phyloP scores from a whole-genome alignment of 1,139 yeast genomes.

The Diutina ranongensis region DNA sequence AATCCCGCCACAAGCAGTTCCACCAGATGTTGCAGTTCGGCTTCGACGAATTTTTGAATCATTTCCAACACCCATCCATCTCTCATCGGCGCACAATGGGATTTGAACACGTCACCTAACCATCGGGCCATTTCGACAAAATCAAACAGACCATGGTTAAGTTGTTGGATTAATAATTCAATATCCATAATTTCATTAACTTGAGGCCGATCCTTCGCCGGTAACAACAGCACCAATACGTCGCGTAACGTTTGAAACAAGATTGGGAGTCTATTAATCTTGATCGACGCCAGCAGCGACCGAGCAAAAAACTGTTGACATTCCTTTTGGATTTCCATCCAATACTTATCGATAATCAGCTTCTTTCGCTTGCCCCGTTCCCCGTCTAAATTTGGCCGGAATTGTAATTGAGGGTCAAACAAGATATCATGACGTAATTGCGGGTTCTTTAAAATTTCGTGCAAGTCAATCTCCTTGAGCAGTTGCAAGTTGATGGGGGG shows the following conservation, averaged over 20 bases:
- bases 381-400: slow-evolving; percentile 85
- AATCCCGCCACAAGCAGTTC: slow-evolving; percentile 62
- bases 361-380: slow-evolving; percentile 79
- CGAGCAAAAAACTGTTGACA: slow-evolving; percentile 28
- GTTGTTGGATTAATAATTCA: slow-evolving; percentile 66
- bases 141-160: slow-evolving; percentile 57
- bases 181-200: slow-evolving; percentile 72
- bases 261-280: slow-evolving; percentile 46
- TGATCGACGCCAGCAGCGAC: slow-evolving; percentile 11
- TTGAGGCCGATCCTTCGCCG: slow-evolving; percentile 60
- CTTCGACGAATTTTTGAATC: slow-evolving; percentile 56
- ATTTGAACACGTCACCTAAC: slow-evolving; percentile 61
- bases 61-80: slow-evolving; percentile 83
- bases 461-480: slow-evolving; percentile 75
- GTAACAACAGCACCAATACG: slow-evolving; percentile 62
- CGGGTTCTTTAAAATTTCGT: slow-evolving; percentile 84
- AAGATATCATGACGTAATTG: slow-evolving; percentile 87
- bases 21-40: slow-evolving; percentile 43
- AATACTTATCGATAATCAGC: slow-evolving; percentile 64
- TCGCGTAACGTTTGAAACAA: slow-evolving; percentile 70
- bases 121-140: slow-evolving; percentile 59
- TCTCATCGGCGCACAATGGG: slow-evolving; percentile 93
- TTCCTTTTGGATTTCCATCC: slow-evolving; percentile 68
- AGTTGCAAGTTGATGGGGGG: slow-evolving; percentile 87
- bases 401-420: slow-evolving; percentile 87